Conservation (phyloP, 2,329 filamentous ascomycete species). For the Plenodomus tracheiphilus region DNA sequence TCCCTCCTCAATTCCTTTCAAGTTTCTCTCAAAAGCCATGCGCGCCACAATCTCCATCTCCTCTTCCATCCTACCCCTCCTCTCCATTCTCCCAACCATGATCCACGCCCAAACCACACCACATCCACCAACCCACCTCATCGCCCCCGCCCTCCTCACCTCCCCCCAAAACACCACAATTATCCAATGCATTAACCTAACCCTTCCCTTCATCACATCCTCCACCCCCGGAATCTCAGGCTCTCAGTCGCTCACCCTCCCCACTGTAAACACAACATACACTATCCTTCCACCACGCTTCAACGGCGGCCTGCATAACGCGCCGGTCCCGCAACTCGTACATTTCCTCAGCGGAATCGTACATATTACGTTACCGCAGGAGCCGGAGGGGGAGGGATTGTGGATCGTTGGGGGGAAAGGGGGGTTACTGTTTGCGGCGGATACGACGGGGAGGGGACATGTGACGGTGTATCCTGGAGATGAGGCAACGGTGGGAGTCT, state of each 20-base stretch:
- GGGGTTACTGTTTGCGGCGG: conserved; percentile 37
- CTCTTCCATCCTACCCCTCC: neutral
- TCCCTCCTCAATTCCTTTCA: no score
- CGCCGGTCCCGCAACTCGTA: conserved; percentile 40
- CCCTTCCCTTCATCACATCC: conserved; percentile 27
- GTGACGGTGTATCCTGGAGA: conserved; percentile 38
- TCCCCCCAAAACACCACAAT: conserved; percentile 33
- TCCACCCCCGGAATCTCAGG: conserved; percentile 32
- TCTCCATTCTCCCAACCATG: neutral
- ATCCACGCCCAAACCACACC: conserved; percentile 9
- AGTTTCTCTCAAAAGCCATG: no score
- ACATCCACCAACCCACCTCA: conserved; percentile 28
- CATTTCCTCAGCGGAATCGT: conserved; percentile 39
- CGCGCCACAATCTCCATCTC: neutral
- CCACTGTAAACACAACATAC: conserved; percentile 30
- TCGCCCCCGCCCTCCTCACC: conserved; percentile 39
- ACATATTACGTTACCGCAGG: conserved; percentile 36
- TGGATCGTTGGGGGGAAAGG: conserved; percentile 40
- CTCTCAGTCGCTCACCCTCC: conserved; percentile 24
- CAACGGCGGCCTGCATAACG: conserved; percentile 39
- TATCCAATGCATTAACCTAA: conserved; percentile 43
- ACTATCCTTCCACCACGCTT: conserved; percentile 38
- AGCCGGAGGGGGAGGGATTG: conserved; percentile 18
- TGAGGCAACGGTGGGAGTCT: conserved; percentile 30
- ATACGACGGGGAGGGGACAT: conserved; percentile 38